phyloP scores from a whole-genome alignment of 2,329 filamentous ascomycete genomes.

The Ophiognomonia clavigignenti-juglandacearum region DNA sequence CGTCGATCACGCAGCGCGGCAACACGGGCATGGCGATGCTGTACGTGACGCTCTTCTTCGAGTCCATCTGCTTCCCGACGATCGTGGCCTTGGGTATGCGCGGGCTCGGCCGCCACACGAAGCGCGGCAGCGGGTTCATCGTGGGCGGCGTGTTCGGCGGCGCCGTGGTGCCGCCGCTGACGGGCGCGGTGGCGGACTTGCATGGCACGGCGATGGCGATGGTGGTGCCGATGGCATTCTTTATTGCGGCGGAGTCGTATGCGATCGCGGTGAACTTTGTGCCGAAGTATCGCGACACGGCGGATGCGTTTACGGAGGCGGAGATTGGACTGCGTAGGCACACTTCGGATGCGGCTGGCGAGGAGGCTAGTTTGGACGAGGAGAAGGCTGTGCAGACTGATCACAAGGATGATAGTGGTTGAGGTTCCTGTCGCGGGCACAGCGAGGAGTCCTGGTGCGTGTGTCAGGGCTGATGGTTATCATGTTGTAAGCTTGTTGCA shows the following conservation, averaged over 20 bases:
- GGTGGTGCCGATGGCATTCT: slow-evolving; percentile 60
- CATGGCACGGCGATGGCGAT: slow-evolving; percentile 58
- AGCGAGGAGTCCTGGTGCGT: too few species aligned
- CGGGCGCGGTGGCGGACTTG: slow-evolving; percentile 62
- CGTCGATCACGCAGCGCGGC: slow-evolving; percentile 41
- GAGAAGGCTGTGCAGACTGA: slow-evolving; percentile 14
- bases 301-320: slow-evolving; percentile 50
- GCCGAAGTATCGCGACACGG: slow-evolving; percentile 56
- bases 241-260: slow-evolving; percentile 52
- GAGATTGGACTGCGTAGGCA: slow-evolving; percentile 34
- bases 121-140: slow-evolving; percentile 69
- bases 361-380: slow-evolving; percentile 9
- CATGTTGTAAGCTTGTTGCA: too few species aligned
- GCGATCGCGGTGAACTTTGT: slow-evolving; percentile 61
- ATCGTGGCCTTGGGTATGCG: slow-evolving; percentile 75
- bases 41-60: slow-evolving; percentile 71
- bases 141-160: slow-evolving; percentile 69
- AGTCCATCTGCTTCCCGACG: slow-evolving; percentile 75
- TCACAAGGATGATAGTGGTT: too few species aligned
- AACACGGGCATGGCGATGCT: slow-evolving; percentile 55
- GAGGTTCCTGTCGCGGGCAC: too few species aligned
- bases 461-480: too few species aligned
- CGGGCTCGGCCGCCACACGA: slow-evolving; percentile 70
- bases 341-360: slow-evolving; percentile 7
- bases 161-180: slow-evolving; percentile 67